Evolutionary conservation across 257 asterid genomes (phyloP), one percentile per base, ranked within the genome.

Genomic region (Marsdenia floribunda): DNA sequence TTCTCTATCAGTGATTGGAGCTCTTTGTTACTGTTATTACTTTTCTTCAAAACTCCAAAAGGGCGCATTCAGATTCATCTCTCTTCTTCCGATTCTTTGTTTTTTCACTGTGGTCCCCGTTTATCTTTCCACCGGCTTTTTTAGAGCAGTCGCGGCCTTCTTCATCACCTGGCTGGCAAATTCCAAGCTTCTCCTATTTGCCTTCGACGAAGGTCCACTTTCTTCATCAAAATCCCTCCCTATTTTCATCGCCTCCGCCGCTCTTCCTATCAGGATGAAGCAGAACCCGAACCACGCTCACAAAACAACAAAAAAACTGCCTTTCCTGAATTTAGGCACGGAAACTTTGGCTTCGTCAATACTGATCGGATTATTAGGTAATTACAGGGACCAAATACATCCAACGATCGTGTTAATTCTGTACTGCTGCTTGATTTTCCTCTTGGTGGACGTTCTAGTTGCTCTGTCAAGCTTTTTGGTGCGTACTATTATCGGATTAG

Each of bases 121-220:
- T 14, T 66, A 67, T 5, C 68, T 81, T 0, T 22, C 83, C 73
- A 77, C 91, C 5, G 79, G 74, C 15, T 80, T 85, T 82, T 71
- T 84, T 73, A 76, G 87, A 18, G 80, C 72, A 3, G 69, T 82
- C 53, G 52, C 80, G 8, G 76, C 88, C 0, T 80, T 88, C 76
- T 83, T 78, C 82, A 21, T 54, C 12, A 85, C 92, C 3, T 90
- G 95, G 88, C 83, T 91, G 0, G 77, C 89, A 49, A 83, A 65
- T 71, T 90, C 81, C 87, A 83, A 88, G 77, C 83, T 88, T 0
- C 75, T 88, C 70, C 90, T 88, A 49, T 88, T 86, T 73, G 88
- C 93, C 50, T 91, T 87, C 77, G 84, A 85, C 55, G 81, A 42
- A 7, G 96, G 94, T 7, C 93, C 97, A 0, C 63, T 91, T 57